Conservation (phyloP, 805 yeast species). For the Pichia paraexigua region DNA sequence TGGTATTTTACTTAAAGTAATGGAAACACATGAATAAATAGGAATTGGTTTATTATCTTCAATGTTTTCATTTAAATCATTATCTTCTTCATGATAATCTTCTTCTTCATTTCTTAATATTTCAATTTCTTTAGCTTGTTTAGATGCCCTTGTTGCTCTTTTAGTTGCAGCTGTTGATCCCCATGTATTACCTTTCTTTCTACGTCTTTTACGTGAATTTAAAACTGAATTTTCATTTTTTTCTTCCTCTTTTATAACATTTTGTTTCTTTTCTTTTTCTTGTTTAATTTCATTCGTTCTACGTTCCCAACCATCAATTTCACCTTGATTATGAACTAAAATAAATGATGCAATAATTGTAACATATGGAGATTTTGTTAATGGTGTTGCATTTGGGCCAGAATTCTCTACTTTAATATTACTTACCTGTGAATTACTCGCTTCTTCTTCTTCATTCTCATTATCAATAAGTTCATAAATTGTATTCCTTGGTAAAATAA, state of each 20-base stretch:
- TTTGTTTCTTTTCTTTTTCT: slow-evolving; percentile 20
- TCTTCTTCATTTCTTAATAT: slow-evolving; percentile 12
- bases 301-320: slow-evolving; percentile 38
- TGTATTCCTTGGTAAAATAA: slow-evolving; percentile 65
- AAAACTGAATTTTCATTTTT: slow-evolving; percentile 15
- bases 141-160: slow-evolving; percentile 22
- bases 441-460: slow-evolving; percentile 14
- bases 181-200: slow-evolving; percentile 18
- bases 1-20: slow-evolving; percentile 60
- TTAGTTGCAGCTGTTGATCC: slow-evolving; percentile 14
- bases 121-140: slow-evolving; percentile 10
- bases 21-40: slow-evolving; percentile 54
- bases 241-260: slow-evolving; percentile 15
- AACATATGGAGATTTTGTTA: slow-evolving; percentile 18
- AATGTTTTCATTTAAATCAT: slow-evolving; percentile 21
- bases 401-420: slow-evolving; percentile 8
- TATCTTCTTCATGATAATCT: slow-evolving; percentile 15
- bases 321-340: slow-evolving; percentile 43
- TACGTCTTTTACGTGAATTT: slow-evolving; percentile 21
- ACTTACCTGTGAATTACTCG: slow-evolving; percentile 11
- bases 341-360: slow-evolving; percentile 43
- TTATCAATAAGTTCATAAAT: slow-evolving; percentile 50
- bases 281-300: slow-evolving; percentile 23
- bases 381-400: background rate
- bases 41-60: slow-evolving; percentile 39